Evolutionary conservation across 495 filamentous ascomycete species (phyloP).

Genomic region (Podospora appendiculata): DNA sequence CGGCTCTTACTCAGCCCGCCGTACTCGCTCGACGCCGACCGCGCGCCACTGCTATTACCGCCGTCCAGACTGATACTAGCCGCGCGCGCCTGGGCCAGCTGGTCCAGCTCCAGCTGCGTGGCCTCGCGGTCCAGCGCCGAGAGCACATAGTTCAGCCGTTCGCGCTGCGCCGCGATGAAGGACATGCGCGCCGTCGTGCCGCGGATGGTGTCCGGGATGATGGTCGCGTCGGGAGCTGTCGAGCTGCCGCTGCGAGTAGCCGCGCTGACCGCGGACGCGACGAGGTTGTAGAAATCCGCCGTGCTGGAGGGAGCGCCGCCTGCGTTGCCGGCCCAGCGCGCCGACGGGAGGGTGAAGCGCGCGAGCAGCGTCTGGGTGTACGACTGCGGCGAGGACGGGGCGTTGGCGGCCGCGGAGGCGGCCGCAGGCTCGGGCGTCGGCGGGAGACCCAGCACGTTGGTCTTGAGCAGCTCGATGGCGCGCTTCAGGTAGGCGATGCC

Average conservation of each 20-base stretch:
- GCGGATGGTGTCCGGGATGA: constrained; percentile 60
- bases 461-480: constrained; percentile 65
- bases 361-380: constrained; percentile 79
- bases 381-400: constrained; percentile 41
- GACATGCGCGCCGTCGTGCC: constrained; percentile 55
- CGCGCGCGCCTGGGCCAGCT: constrained; percentile 3
- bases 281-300: constrained; percentile 65
- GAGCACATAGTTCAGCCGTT: constrained; percentile 61
- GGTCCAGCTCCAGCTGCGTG: constrained; percentile 29
- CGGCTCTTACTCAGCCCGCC: constrained; percentile 60
- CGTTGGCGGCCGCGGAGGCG: constrained; percentile 20
- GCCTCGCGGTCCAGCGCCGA: constrained; percentile 71
- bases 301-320: constrained; percentile 23
- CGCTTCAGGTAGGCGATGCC: constrained; percentile 78
- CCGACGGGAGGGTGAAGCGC: constrained; percentile 72
- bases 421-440: constrained; percentile 38
- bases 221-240: constrained; percentile 32
- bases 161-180: constrained; percentile 66
- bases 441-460: constrained; percentile 62
- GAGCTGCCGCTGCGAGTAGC: constrained; percentile 21
- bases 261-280: constrained; percentile 57
- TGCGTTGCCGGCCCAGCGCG: constrained; percentile 26
- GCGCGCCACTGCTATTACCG: constrained; percentile 15
- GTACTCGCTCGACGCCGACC: constrained; percentile 22
- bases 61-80: constrained; percentile 13